Base-by-base conservation (phyloP, 306 rosid genomes). In the Ziziphus jujuba region DNA sequence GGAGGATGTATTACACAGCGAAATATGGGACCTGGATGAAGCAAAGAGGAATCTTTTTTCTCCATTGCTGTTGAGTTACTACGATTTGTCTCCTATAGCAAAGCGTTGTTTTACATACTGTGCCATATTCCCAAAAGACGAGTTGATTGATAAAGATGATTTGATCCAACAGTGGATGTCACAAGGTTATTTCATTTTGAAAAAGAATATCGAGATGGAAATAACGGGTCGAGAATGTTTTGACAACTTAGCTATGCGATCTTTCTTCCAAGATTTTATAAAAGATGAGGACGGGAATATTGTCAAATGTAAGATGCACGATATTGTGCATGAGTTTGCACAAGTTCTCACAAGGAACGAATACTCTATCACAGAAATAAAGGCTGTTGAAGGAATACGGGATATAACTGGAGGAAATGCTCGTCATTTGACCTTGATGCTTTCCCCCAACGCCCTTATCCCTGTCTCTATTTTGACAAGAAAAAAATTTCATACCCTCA, bases 31-130 rank as follows among this genome's bases (percentile, higher is more conserved):
- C 52, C 10, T 65, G 21, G 59, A 65, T 48, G 47, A 21, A 40
- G 59, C 43, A 12, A 48, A 21, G 23, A 9, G 11, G n/a, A 35
- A 49, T 20, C 33, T 56, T 19, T 57, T 69, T 54, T 22, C 47
- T 21, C 57, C 63, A 12, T 60, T 69, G 2, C 24, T 44, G 49
- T 25, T 69, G 5, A 47, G 73, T 22, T 69, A 56, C 21, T 59
- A 25, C 45, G 73, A 58, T 45, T 19, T 69, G 50, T 33, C 73
- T 20, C 56, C 73, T 21, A 15, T n/a, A n/a, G 56, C 25, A 20
- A 47, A 50, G 31, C 23, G 76, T 28, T 72, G 76, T 45, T 63
- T 72, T 24, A 53, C 48, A 25, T 72, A 62, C 28, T 63, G 76
- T 44, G 70, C 71, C 0, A 24, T 63, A 2, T 72, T 72, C 21